Conservation (phyloP, 2,329 filamentous ascomycete species). For the Teratosphaeriaceae sp. region DNA sequence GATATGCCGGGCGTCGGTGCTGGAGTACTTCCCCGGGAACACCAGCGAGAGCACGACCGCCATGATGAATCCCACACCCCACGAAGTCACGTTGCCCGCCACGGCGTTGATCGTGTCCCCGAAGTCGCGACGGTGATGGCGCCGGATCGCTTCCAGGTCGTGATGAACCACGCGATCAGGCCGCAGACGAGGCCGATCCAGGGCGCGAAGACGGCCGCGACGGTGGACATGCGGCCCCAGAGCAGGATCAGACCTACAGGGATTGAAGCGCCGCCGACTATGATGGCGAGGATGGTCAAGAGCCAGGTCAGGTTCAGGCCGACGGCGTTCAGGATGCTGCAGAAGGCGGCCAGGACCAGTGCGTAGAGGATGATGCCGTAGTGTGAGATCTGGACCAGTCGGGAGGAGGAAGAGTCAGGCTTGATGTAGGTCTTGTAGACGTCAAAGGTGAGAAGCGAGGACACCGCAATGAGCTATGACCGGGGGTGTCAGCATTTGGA, state of each 20-base stretch:
- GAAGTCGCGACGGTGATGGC: slow-evolving; percentile 34
- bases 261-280: slow-evolving; percentile 39
- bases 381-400: slow-evolving; percentile 36
- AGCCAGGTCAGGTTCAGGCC: slow-evolving; percentile 38
- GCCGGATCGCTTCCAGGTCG: slow-evolving; percentile 30
- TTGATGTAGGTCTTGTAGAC: slow-evolving; percentile 40
- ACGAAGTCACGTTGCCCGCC: slow-evolving; percentile 28
- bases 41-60: slow-evolving; percentile 34
- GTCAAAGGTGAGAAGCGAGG: slow-evolving; percentile 36
- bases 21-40: slow-evolving; percentile 31
- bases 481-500: slow-evolving; percentile 18
- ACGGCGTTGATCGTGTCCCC: slow-evolving; percentile 31
- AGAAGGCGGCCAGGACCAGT: slow-evolving; percentile 35
- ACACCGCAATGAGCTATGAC: slow-evolving; percentile 33
- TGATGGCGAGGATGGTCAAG: slow-evolving; percentile 33
- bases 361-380: slow-evolving; percentile 36
- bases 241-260: slow-evolving; percentile 40
- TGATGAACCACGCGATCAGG: slow-evolving; percentile 39
- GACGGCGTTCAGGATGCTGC: slow-evolving; percentile 31
- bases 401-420: slow-evolving; percentile 29
- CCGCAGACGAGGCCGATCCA: slow-evolving; percentile 40
- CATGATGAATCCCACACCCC: slow-evolving; percentile 24
- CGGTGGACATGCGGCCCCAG: slow-evolving; percentile 41
- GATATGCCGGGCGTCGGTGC: slow-evolving; percentile 33
- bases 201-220: slow-evolving; percentile 41